Percentiles rank a stretch among this genome's conserved stretches.
Conservation (phyloP, 768 basidiomycete species). For the Arthromyces matolae region DNA sequence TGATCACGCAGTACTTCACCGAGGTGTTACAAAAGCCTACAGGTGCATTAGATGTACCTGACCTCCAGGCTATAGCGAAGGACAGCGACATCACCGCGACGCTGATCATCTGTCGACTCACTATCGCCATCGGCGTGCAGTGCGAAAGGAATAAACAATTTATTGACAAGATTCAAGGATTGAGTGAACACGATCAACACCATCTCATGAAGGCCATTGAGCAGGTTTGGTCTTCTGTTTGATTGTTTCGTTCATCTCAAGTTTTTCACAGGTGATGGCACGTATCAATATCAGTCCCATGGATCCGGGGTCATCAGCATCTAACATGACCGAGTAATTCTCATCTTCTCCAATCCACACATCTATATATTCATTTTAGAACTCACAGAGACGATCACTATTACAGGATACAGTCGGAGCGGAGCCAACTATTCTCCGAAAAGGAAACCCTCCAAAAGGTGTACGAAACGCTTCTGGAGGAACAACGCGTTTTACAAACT, state of each 20-base stretch:
- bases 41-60: constrained; percentile 76
- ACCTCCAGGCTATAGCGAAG: constrained; percentile 83
- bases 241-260: neutral
- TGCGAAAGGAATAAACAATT: constrained; percentile 86
- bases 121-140: constrained; percentile 84
- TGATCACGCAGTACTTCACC: constrained; percentile 85
- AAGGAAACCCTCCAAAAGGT: constrained; percentile 85
- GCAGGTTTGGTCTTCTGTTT: constrained; percentile 49
- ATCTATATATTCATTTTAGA: constrained; percentile 11
- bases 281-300: constrained; percentile 56
- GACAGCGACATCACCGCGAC: constrained; percentile 63
- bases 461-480: constrained; percentile 71
- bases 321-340: constrained; percentile 72
- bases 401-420: constrained; percentile 79
- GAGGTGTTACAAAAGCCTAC: constrained; percentile 82
- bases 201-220: constrained; percentile 92
- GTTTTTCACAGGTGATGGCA: constrained; percentile 61
- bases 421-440: constrained; percentile 71
- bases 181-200: constrained; percentile 83
- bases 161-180: constrained; percentile 81
- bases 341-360: neutral
- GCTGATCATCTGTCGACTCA: constrained; percentile 72
- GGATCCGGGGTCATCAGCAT: constrained; percentile 49
- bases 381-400: constrained; percentile 80
- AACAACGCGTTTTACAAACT: constrained; percentile 72